phyloP scores from a whole-genome alignment of 441 rosid genomes.

The Brassica hybrid region DNA sequence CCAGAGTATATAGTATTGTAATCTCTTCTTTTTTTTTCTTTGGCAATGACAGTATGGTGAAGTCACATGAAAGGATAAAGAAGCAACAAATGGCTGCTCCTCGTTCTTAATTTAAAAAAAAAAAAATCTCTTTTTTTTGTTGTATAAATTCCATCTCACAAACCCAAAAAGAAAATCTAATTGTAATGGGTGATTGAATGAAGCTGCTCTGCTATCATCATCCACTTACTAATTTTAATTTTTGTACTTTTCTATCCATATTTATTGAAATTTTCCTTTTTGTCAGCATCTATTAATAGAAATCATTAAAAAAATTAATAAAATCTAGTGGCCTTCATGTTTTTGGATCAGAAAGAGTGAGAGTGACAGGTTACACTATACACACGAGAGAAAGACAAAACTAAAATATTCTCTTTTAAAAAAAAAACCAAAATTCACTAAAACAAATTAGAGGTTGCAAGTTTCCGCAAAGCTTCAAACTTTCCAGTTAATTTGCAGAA shows the following conservation, averaged over 20 bases:
- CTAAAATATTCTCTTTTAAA: neutral
- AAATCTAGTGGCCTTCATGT: slow-evolving; percentile 36
- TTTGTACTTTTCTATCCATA: neutral
- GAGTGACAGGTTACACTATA: slow-evolving; percentile 27
- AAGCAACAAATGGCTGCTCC: slow-evolving; percentile 97
- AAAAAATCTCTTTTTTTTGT: neutral
- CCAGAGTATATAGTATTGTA: neutral
- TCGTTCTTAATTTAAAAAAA: slow-evolving; percentile 52
- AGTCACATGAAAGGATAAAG: slow-evolving; percentile 67
- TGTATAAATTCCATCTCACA: slow-evolving; percentile 2
- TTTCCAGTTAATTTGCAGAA: slow-evolving; percentile 35
- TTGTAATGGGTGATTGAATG: neutral
- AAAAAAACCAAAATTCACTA: neutral
- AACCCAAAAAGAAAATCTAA: neutral
- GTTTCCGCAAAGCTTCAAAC: slow-evolving; percentile 31
- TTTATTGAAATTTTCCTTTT: slow-evolving; percentile 14
- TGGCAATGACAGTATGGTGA: slow-evolving; percentile 63
- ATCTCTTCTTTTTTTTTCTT: neutral
- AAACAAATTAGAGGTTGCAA: slow-evolving; percentile 18
- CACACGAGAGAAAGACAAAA: slow-evolving; percentile 13
- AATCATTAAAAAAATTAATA: neutral
- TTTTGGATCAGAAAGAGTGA: slow-evolving; percentile 34
- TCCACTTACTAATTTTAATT: neutral
- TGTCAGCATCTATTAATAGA: slow-evolving; percentile 23
- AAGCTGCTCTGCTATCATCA: neutral